Evolutionary conservation across 345 rosid genomes (phyloP), one percentile per base, ranked within the genome.

Genomic region (Bruguiera gymnorhiza): DNA sequence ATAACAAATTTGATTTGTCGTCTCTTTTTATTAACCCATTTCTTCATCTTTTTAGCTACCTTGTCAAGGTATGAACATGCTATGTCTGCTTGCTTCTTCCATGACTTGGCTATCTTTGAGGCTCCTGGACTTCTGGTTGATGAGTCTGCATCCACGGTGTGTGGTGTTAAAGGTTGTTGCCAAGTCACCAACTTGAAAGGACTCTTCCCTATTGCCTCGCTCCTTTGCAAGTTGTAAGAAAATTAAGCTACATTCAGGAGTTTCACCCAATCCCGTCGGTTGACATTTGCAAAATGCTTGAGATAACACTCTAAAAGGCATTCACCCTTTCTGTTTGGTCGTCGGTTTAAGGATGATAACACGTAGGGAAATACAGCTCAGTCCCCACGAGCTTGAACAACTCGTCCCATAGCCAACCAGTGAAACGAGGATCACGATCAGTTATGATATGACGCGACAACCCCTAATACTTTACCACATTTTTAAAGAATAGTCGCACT

Each of bases 181-280:
- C 71, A 62, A 2, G 1, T 67, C 0, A 8, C 21, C 2, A 65
- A 5, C 37, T 65, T n/a, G 3, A 58, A 58, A 0, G 32, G 62
- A 15, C 32, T 57, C 0, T 0, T 0, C 0, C 3, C 0, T 0
- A 24, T 65, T 0, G 37, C 6, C 36, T 70, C 51, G 7, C 27
- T 69, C 52, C 7, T 2, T 0, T 54, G 37, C 0, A 78, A 27
- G n/a, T 70, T 73, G 29, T 59, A 37, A 2, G 60, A 77, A 29
- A 77, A 69, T 62, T 72, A 19, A 0, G 58, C 66, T 7, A 72
- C 23, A 0, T 71, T 60, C 0, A 66, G 13, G 3, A 76, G 6
- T 18, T 53, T 71, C 0, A 13, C 73, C 71, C 18, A 53, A 55
- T 69, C 60, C 0, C 10, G 0, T 20, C 5, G 7, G 24, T 60